Base-by-base conservation (phyloP, 768 basidiomycete genomes). In the Gymnopilus dilepis region DNA sequence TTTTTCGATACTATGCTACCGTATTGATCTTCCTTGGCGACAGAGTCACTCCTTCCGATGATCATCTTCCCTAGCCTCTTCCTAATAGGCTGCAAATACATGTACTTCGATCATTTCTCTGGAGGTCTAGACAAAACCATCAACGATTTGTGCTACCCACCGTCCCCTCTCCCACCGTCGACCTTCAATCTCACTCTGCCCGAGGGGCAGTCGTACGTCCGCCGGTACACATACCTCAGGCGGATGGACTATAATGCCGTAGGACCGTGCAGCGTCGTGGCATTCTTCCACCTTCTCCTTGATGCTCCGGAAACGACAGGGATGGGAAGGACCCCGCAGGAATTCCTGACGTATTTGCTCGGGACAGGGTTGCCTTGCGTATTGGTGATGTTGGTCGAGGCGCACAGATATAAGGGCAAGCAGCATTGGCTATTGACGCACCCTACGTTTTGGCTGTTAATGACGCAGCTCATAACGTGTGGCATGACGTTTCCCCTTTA, bases 391-490 rank as follows among this genome's bases (percentile, higher is more conserved):
- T 24, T 34, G n/a, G 19, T 61, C 6, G 60, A 61, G 33, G 53
- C 45, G 24, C 41, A 56, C 21, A 56, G 60, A 24, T 61, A 55
- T 26, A 21, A 33, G 28, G 43, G 30, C 3, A 55, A 37, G 9
- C 58, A 51, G 48, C 37, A 59, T 38, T 59, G 58, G 58, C 11
- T 59, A 17, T 21, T 59, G 34, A 40, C 22, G 6, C 56, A 17
- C 9, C 60, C 60, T 6, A 56, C 60, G 15, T 33, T 61, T 40
- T 61, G 60, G 53, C n/a, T 56, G n/a, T n/a, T 56, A 12, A 48
- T 61, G 43, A 41, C 54, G 24, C 60, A 56, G 37, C 15, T 13
- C 19, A 30, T 33, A 17, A 56, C 60, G 34, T 12, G 56, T 19
- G 54, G 53, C 13, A 37, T 61, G 31, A 61, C 60, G 13, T 56